Percentiles rank a stretch among this genome's conserved stretches.
phyloP scores from a whole-genome alignment of 768 basidiomycete species.

The Dendrothele bispora region DNA sequence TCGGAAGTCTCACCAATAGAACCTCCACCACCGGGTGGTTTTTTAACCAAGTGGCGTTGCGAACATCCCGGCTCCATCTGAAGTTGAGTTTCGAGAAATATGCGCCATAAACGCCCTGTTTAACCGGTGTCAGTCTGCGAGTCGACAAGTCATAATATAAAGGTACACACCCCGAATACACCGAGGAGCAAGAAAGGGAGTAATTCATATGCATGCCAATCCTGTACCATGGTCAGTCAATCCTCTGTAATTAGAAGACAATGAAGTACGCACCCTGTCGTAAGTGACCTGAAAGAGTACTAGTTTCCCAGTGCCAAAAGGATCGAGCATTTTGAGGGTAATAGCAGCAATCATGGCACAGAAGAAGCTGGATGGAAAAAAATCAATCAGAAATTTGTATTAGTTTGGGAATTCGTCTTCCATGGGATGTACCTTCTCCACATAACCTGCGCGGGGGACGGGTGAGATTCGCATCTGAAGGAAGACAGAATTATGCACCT shows the following conservation, averaged over 20 bases:
- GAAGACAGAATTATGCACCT: slow-evolving; percentile 41
- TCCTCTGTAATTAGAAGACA: not conserved
- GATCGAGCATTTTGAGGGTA: slow-evolving; percentile 89
- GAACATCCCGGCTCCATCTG: slow-evolving; percentile 81
- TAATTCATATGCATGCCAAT: slow-evolving; percentile 92
- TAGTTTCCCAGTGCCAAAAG: slow-evolving; percentile 92
- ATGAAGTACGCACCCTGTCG: slow-evolving; percentile 54
- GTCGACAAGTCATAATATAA: no score
- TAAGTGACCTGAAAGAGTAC: slow-evolving; percentile 92
- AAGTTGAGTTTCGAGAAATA: slow-evolving; percentile 91
- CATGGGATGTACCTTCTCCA: slow-evolving; percentile 85
- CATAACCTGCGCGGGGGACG: slow-evolving; percentile 61
- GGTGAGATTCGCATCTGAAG: not conserved
- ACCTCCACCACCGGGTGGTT: slow-evolving; percentile 84
- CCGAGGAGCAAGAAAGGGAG: slow-evolving; percentile 84
- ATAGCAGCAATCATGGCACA: slow-evolving; percentile 98
- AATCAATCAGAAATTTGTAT: not conserved
- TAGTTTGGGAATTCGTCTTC: no score
- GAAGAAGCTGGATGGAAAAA: slow-evolving; percentile 72
- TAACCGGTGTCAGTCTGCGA: slow-evolving; percentile 3
- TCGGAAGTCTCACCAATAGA: slow-evolving; percentile 53
- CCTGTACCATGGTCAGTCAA: slow-evolving; percentile 39
- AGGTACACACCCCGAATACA: slow-evolving; percentile 72
- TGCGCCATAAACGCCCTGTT: slow-evolving; percentile 89
- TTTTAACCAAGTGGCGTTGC: slow-evolving; percentile 80